Evolutionary conservation across 2,329 filamentous ascomycete species (phyloP).

Genomic region (Epichloe glyceriae): DNA sequence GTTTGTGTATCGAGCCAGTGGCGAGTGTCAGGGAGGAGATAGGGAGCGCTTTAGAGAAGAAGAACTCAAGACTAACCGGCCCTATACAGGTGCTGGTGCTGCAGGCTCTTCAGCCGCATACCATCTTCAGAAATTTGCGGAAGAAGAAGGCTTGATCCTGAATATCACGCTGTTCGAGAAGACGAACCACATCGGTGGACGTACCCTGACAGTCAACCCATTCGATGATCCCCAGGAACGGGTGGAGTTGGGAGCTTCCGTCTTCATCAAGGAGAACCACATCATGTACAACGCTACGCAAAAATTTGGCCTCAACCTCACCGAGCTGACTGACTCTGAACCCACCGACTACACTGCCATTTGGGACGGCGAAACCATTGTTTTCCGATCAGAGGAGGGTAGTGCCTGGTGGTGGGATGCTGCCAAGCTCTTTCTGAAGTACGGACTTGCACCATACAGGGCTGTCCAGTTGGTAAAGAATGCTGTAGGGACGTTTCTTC

Average conservation of each 20-base stretch:
- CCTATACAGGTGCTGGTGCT: slow-evolving; percentile 65
- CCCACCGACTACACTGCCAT: slow-evolving; percentile 54
- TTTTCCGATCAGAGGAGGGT: slow-evolving; percentile 49
- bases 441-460: slow-evolving; percentile 65
- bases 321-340: slow-evolving; percentile 29
- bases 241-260: slow-evolving; percentile 80
- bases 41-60: too few species aligned
- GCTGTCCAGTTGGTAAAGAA: slow-evolving; percentile 60
- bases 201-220: slow-evolving; percentile 71
- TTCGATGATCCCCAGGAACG: slow-evolving; percentile 54
- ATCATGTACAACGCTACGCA: slow-evolving; percentile 65
- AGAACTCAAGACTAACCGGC: background rate
- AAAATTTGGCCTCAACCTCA: slow-evolving; percentile 54
- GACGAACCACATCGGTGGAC: slow-evolving; percentile 64
- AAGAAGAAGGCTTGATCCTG: slow-evolving; percentile 43
- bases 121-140: slow-evolving; percentile 60
- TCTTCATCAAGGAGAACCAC: slow-evolving; percentile 75
- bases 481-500: slow-evolving; percentile 60
- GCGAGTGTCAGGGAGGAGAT: too few species aligned
- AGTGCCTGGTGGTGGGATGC: slow-evolving; percentile 66
- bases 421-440: slow-evolving; percentile 70
- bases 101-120: slow-evolving; percentile 81
- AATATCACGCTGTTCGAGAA: slow-evolving; percentile 87
- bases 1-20: too few species aligned
- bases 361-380: slow-evolving; percentile 70